These are phyloP conservation scores for Takashimella koratensis DNA, from an alignment of 1,284 basidiomycete species.

Conservation along the genomic window DNA sequence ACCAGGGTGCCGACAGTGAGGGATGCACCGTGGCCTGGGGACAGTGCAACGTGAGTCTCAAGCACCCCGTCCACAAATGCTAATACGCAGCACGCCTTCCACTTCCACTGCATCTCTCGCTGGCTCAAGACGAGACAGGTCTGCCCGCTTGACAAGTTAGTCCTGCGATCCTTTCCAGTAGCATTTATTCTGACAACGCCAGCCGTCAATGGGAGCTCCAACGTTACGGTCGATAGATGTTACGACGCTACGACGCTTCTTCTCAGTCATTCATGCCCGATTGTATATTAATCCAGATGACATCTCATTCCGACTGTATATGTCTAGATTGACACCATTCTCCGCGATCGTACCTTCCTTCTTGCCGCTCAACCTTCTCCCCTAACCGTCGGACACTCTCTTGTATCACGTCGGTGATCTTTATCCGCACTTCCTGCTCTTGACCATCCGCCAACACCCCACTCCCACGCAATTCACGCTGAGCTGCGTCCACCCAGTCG, in stretches of 20 bases:
- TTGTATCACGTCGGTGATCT: constrained; percentile 33
- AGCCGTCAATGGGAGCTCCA: constrained; percentile 51
- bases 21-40: constrained; percentile 99
- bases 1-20: constrained; percentile 93
- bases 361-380: constrained; percentile 36
- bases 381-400: constrained; percentile 38
- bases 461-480: constrained; percentile 11
- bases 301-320: not conserved
- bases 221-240: constrained; percentile 47
- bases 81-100: constrained; percentile 83
- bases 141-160: constrained; percentile 86
- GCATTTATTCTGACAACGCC: constrained; percentile 35
- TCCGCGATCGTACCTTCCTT: constrained; percentile 41
- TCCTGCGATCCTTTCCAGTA: not conserved
- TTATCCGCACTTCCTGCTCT: constrained; percentile 29
- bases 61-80: not conserved
- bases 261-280: not conserved
- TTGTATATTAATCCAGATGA: not conserved
- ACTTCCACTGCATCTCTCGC: constrained; percentile 99
- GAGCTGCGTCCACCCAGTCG: constrained; percentile 21
- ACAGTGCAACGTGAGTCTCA: constrained; percentile 84
- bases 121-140: constrained; percentile 99
- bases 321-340: constrained; percentile 38
- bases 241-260: not conserved
- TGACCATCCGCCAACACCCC: constrained; percentile 24